A percentile compares a stretch with the other conserved stretches of the same genome.
phyloP scores from a whole-genome alignment of 2,329 filamentous ascomycete species.

The Teratosphaeria gauchensis region DNA sequence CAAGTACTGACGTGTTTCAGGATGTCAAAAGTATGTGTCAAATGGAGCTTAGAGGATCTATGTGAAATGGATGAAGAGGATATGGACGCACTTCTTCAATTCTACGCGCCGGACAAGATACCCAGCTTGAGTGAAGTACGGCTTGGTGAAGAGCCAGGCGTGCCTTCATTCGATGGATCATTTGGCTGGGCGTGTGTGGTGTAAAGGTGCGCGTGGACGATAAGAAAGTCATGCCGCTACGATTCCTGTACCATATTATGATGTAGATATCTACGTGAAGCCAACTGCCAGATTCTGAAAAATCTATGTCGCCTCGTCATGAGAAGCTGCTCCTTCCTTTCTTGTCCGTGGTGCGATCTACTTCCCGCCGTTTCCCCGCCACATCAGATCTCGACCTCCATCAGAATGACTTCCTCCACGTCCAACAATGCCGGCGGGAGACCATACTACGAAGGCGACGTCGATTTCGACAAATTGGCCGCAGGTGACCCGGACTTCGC shows the following conservation, averaged over 20 bases:
- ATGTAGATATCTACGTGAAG: neutral
- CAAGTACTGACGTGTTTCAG: conserved; percentile 31
- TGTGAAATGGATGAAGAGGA: conserved; percentile 69
- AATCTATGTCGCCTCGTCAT: neutral
- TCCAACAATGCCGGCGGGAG: neutral
- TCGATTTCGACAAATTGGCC: conserved; percentile 55
- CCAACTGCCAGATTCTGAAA: neutral
- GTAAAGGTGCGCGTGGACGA: conserved; percentile 5
- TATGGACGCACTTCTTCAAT: conserved; percentile 73
- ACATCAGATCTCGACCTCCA: neutral
- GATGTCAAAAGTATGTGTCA: conserved; percentile 88
- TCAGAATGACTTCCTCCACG: conserved; percentile 5
- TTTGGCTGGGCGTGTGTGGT: conserved; percentile 33
- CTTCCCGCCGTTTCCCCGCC: neutral
- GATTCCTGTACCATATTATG: neutral
- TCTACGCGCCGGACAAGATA: conserved; percentile 48
- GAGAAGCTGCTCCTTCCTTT: neutral
- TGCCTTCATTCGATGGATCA: conserved; percentile 36
- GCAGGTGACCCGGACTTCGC: conserved; percentile 51
- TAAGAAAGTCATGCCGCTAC: neutral
- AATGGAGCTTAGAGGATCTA: conserved; percentile 75
- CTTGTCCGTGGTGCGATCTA: neutral
- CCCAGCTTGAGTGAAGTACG: conserved; percentile 35
- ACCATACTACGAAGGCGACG: conserved; percentile 43
- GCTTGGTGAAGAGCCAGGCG: conserved; percentile 27